Percentiles rank a stretch among this genome's conserved stretches.
Evolutionary conservation across 331 rosid species (phyloP).

Genomic region (Acacia concinna): DNA sequence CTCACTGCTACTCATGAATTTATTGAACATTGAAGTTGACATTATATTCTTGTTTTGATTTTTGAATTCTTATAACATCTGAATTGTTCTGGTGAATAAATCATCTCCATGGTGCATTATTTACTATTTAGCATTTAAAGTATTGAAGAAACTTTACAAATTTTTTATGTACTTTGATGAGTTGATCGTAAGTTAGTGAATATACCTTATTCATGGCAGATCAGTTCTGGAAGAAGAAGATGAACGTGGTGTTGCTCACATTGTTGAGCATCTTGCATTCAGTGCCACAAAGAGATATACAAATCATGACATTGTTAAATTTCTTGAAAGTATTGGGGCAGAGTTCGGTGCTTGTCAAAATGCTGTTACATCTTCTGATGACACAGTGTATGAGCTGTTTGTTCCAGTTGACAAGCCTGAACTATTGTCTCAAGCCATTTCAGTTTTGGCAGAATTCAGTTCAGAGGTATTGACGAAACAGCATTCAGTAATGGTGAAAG

Average conservation of each 20-base stretch:
- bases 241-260: slow-evolving; percentile 97
- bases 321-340: slow-evolving; percentile 95
- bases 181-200: slow-evolving; percentile 33
- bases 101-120: not conserved
- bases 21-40: not conserved
- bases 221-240: slow-evolving; percentile 97
- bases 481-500: not conserved
- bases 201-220: slow-evolving; percentile 56
- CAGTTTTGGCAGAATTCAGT: slow-evolving; percentile 89
- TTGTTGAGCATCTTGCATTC: slow-evolving; percentile 96
- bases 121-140: not conserved
- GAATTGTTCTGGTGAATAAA: not conserved
- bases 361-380: slow-evolving; percentile 84
- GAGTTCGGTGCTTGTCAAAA: slow-evolving; percentile 98
- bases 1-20: not conserved
- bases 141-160: not conserved
- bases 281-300: slow-evolving; percentile 85
- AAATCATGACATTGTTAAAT: slow-evolving; percentile 82
- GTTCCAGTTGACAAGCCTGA: slow-evolving; percentile 95
- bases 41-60: not conserved
- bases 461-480: slow-evolving; percentile 59
- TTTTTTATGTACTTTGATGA: not conserved
- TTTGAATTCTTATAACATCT: not conserved
- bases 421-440: slow-evolving; percentile 78
- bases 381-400: slow-evolving; percentile 85